phyloP scores from a whole-genome alignment of 805 yeast species.

The Yamadazyma paraphyllophila region DNA sequence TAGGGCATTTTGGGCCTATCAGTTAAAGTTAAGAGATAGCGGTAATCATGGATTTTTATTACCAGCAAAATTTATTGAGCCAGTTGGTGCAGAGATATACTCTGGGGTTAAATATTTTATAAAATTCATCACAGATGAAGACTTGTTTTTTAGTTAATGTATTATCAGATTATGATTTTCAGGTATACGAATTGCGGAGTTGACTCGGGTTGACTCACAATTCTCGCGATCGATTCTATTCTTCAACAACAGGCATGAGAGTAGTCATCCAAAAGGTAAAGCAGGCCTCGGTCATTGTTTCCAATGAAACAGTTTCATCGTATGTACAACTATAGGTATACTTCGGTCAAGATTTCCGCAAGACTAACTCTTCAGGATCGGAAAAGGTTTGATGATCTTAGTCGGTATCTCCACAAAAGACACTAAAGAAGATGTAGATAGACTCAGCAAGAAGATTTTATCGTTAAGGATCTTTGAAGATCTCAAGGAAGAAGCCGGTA shows the following conservation, averaged over 20 bases:
- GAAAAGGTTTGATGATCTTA: slow-evolving; percentile 71
- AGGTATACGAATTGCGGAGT: not conserved
- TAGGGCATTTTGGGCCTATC: slow-evolving; percentile 82
- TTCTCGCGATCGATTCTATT: not conserved
- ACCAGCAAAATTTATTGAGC: slow-evolving; percentile 65
- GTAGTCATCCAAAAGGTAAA: slow-evolving; percentile 90
- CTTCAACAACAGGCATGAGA: slow-evolving; percentile 50
- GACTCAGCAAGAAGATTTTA: slow-evolving; percentile 64
- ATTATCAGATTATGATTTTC: not conserved
- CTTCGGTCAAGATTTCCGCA: not conserved
- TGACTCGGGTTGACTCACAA: not conserved
- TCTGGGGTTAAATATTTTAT: slow-evolving; percentile 66
- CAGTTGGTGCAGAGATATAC: slow-evolving; percentile 75
- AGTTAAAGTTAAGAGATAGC: slow-evolving; percentile 74
- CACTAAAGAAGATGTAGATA: slow-evolving; percentile 67
- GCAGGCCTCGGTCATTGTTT: slow-evolving; percentile 85
- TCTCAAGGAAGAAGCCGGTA: slow-evolving; percentile 42
- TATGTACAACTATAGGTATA: slow-evolving; percentile 16
- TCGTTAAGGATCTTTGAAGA: slow-evolving; percentile 74
- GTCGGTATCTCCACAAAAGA: slow-evolving; percentile 85
- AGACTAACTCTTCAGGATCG: slow-evolving; percentile 37
- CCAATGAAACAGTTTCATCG: slow-evolving; percentile 64
- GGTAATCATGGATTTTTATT: slow-evolving; percentile 82
- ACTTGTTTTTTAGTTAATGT: slow-evolving; percentile 8
- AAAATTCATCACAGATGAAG: slow-evolving; percentile 32